phyloP scores from a whole-genome alignment of 495 filamentous ascomycete genomes.

The Cladorrhinum samala region DNA sequence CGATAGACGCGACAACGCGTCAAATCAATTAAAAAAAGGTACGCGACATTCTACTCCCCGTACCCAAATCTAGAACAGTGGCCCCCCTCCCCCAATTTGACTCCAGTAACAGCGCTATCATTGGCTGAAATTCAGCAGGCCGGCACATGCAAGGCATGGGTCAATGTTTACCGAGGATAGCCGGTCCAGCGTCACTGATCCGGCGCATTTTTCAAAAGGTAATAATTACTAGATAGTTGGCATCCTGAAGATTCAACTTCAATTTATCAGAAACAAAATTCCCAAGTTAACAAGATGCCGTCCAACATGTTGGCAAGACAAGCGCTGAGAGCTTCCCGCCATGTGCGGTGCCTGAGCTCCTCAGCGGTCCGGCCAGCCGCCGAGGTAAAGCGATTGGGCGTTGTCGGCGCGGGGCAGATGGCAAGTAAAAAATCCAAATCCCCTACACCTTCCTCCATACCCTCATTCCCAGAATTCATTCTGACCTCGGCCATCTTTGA shows the following conservation, averaged over 20 bases:
- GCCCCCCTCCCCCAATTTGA: no score
- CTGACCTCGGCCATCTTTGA: neutral
- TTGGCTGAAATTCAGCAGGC: neutral
- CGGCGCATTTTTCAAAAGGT: neutral
- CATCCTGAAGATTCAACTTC: no score
- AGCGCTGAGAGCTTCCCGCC: slow-evolving; percentile 30
- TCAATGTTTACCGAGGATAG: slow-evolving; percentile 5
- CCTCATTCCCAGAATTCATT: neutral
- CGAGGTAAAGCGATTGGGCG: slow-evolving; percentile 83
- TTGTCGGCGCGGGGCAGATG: slow-evolving; percentile 96
- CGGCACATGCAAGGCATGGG: neutral
- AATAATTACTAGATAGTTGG: no score
- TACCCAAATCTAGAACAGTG: neutral
- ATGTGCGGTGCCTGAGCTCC: slow-evolving; percentile 49
- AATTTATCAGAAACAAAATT: no score
- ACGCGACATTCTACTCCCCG: neutral
- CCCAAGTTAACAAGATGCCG: no score
- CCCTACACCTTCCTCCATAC: neutral
- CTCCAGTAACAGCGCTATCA: no score
- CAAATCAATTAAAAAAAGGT: neutral
- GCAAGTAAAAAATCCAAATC: slow-evolving; percentile 40
- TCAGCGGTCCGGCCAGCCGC: slow-evolving; percentile 48
- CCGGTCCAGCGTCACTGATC: slow-evolving; percentile 1
- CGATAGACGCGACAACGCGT: neutral
- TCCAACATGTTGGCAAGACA: slow-evolving; percentile 26